phyloP scores from a whole-genome alignment of 2,329 filamentous ascomycete genomes.

The Xylariomycetidae sp. region DNA sequence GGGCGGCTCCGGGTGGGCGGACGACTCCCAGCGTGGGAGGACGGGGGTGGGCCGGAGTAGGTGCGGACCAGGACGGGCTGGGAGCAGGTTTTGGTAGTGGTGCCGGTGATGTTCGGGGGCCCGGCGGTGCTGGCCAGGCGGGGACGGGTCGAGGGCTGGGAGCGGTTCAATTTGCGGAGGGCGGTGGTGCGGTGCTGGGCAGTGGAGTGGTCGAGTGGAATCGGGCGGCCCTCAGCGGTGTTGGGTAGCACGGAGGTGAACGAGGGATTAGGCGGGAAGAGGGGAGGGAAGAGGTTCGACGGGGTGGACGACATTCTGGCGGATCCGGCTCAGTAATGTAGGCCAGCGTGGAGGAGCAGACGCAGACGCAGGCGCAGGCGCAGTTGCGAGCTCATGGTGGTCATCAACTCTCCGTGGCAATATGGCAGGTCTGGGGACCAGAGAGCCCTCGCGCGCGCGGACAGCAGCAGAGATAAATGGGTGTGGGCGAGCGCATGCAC shows the following conservation, averaged over 20 bases:
- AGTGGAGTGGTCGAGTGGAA: slow-evolving; percentile 50
- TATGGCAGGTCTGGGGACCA: too few species aligned
- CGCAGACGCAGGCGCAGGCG: too few species aligned
- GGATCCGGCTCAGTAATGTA: background rate
- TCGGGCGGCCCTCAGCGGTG: slow-evolving; percentile 49
- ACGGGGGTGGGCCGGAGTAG: slow-evolving; percentile 45
- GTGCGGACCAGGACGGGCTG: slow-evolving; percentile 62
- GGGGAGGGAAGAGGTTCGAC: slow-evolving; percentile 32
- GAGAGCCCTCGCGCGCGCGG: too few species aligned
- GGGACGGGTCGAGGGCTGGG: slow-evolving; percentile 47
- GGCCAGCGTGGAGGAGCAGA: background rate
- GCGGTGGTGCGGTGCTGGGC: slow-evolving; percentile 53
- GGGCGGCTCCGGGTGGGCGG: slow-evolving; percentile 26
- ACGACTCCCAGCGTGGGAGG: slow-evolving; percentile 25
- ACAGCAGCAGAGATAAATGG: too few species aligned
- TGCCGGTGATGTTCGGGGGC: slow-evolving; percentile 40
- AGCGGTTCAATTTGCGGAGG: slow-evolving; percentile 52
- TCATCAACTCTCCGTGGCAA: too few species aligned
- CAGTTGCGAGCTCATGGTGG: background rate
- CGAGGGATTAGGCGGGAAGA: slow-evolving; percentile 43
- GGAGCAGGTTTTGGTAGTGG: slow-evolving; percentile 45
- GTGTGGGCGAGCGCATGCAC: slow-evolving; percentile 2
- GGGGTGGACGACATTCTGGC: slow-evolving; percentile 6
- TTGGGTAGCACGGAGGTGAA: slow-evolving; percentile 48
- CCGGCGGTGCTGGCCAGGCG: slow-evolving; percentile 49